These are phyloP conservation scores for Chalciporus piperatus DNA, from an alignment of 768 basidiomycete genomes.

Conservation along the genomic window DNA sequence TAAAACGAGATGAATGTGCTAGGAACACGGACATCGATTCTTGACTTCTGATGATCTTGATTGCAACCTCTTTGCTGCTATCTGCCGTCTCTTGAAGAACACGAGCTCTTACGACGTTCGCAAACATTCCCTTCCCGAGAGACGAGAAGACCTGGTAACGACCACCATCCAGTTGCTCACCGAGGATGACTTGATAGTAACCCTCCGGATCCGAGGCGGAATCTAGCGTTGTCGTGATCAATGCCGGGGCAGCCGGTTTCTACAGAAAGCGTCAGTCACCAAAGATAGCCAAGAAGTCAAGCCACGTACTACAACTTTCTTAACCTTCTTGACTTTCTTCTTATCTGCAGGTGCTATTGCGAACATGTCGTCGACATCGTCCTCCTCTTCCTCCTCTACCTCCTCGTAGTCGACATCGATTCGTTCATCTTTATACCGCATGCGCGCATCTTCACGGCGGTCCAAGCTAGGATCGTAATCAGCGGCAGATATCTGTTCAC, in stretches of 20 bases:
- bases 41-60: constrained; percentile 94
- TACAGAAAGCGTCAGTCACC: constrained; percentile 21
- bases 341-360: constrained; percentile 51
- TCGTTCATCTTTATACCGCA: constrained; percentile 44
- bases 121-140: constrained; percentile 99
- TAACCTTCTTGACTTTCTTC: constrained; percentile 54
- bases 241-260: constrained; percentile 54
- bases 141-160: constrained; percentile 93
- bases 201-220: constrained; percentile 93
- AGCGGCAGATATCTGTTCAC: constrained; percentile 82
- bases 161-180: constrained; percentile 89
- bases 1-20: constrained; percentile 1
- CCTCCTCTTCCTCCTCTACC: constrained; percentile 68
- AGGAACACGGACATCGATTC: constrained; percentile 81
- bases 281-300: neutral
- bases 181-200: constrained; percentile 91
- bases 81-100: constrained; percentile 64
- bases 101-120: constrained; percentile 90
- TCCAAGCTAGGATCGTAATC: constrained; percentile 90
- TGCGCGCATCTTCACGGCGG: constrained; percentile 78
- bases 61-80: constrained; percentile 79
- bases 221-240: constrained; percentile 80
- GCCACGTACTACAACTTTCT: constrained; percentile 51
- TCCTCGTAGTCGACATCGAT: constrained; percentile 43
- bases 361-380: constrained; percentile 96